These are phyloP conservation scores for Aspergillus leporis DNA, from an alignment of 495 filamentous ascomycete genomes.

Conservation along the genomic window DNA sequence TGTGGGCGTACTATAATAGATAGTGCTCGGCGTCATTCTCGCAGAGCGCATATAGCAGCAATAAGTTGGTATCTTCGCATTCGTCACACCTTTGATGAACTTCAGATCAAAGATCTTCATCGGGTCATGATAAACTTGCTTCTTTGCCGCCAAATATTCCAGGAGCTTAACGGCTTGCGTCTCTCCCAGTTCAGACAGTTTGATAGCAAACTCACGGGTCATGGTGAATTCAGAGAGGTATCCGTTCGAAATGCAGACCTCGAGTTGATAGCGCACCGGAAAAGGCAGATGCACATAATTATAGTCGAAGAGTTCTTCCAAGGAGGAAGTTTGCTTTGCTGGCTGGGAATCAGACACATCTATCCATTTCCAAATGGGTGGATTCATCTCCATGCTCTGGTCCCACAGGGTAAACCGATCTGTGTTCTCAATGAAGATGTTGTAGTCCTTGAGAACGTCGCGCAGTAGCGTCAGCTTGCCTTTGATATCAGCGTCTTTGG, in stretches of 20 bases:
- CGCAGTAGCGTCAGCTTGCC: conserved; percentile 37
- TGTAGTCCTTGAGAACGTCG: conserved; percentile 69
- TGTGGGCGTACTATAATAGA: conserved; percentile 73
- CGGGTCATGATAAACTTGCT: conserved; percentile 63
- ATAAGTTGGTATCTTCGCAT: conserved; percentile 62
- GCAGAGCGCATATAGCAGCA: conserved; percentile 76
- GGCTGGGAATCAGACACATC: conserved; percentile 33
- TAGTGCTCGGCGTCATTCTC: conserved; percentile 77
- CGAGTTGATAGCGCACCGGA: conserved; percentile 81
- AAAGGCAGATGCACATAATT: conserved; percentile 59
- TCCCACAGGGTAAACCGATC: conserved; percentile 23
- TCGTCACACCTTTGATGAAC: conserved; percentile 43
- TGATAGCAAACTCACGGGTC: conserved; percentile 60
- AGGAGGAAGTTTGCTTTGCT: conserved; percentile 22
- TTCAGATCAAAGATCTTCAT: conserved; percentile 68
- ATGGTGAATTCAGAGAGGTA: conserved; percentile 80
- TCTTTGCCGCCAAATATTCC: conserved; percentile 61
- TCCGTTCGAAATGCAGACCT: conserved; percentile 83
- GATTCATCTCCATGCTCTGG: conserved; percentile 17
- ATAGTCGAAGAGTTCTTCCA: conserved; percentile 35
- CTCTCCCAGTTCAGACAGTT: conserved; percentile 52
- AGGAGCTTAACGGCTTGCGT: conserved; percentile 54
- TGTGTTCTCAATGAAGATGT: conserved; percentile 52
- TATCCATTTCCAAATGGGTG: conserved; percentile 57
- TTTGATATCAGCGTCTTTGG: conserved; percentile 13